phyloP scores from a whole-genome alignment of 2,329 filamentous ascomycete species.

The Verticillium alfalfae region DNA sequence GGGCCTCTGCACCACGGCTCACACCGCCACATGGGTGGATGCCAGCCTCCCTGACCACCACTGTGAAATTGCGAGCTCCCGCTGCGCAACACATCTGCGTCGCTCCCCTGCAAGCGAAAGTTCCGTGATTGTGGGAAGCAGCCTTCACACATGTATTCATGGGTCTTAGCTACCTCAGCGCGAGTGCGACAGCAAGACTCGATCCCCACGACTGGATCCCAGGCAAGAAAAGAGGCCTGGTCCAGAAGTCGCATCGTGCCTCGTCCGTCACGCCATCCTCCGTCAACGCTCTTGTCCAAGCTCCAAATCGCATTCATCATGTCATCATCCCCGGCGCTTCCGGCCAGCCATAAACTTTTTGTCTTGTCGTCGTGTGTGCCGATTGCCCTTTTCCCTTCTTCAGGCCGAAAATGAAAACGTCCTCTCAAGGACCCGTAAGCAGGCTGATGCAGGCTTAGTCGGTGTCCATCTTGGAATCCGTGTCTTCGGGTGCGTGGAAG shows the following conservation, averaged over 20 bases:
- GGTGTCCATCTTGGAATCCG: constrained; percentile 67
- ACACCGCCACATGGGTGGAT: neutral
- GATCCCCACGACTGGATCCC: neutral
- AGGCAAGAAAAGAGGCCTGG: neutral
- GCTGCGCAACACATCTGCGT: neutral
- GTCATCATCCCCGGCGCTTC: neutral
- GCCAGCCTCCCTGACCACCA: neutral
- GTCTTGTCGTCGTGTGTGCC: neutral
- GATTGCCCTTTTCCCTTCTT: neutral
- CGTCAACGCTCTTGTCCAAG: neutral
- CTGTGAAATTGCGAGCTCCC: neutral
- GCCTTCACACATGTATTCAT: neutral
- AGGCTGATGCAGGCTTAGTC: constrained; percentile 20
- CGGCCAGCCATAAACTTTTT: neutral
- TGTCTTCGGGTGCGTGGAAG: constrained; percentile 52
- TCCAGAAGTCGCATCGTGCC: neutral
- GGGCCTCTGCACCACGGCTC: neutral
- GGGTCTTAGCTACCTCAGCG: neutral
- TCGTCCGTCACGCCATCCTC: neutral
- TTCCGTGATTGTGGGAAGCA: neutral
- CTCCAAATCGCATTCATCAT: neutral
- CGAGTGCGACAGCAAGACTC: neutral
- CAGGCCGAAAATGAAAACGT: neutral
- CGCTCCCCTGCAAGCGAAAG: neutral
- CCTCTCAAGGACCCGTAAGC: neutral